phyloP scores from a whole-genome alignment of 2,329 filamentous ascomycete species.

The Huntiella moniliformis region DNA sequence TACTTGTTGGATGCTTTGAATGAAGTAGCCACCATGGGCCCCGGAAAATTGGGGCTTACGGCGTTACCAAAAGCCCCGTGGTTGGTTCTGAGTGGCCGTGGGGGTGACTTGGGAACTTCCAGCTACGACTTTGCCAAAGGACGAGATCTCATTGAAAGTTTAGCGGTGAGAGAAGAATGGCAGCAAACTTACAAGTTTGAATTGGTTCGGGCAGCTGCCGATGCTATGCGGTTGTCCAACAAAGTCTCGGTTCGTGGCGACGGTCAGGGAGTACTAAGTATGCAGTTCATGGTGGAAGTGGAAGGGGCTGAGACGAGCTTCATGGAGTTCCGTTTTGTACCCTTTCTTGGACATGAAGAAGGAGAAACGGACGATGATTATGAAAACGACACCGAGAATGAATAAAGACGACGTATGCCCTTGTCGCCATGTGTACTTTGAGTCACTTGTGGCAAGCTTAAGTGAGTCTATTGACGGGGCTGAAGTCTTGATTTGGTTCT shows the following conservation, averaged over 20 bases:
- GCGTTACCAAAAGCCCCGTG: slow-evolving; percentile 47
- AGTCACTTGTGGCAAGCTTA: too few relatives aligned
- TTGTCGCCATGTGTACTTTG: too few relatives aligned
- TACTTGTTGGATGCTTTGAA: slow-evolving; percentile 54
- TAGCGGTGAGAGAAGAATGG: slow-evolving; percentile 41
- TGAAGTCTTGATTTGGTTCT: too few relatives aligned
- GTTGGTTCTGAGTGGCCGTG: slow-evolving; percentile 49
- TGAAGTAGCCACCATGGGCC: slow-evolving; percentile 53
- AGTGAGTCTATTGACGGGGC: too few relatives aligned
- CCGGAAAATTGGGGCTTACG: slow-evolving; percentile 49
- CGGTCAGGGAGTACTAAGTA: slow-evolving; percentile 69
- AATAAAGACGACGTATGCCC: neutral
- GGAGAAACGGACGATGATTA: slow-evolving; percentile 25
- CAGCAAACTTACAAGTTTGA: slow-evolving; percentile 70
- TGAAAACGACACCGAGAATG: slow-evolving; percentile 16
- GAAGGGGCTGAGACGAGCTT: slow-evolving; percentile 53
- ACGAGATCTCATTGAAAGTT: slow-evolving; percentile 54
- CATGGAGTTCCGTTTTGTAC: slow-evolving; percentile 68
- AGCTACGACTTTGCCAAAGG: slow-evolving; percentile 48
- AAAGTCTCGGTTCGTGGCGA: slow-evolving; percentile 88
- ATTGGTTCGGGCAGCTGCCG: slow-evolving; percentile 64
- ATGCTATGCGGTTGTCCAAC: slow-evolving; percentile 82
- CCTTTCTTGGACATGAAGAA: slow-evolving; percentile 44
- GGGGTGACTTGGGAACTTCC: slow-evolving; percentile 40
- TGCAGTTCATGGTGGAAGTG: slow-evolving; percentile 92